Percentiles rank a stretch among this genome's conserved stretches.
Evolutionary conservation across 2,329 filamentous ascomycete genomes (phyloP).

Genomic region (Pseudogymnoascus sp.): DNA sequence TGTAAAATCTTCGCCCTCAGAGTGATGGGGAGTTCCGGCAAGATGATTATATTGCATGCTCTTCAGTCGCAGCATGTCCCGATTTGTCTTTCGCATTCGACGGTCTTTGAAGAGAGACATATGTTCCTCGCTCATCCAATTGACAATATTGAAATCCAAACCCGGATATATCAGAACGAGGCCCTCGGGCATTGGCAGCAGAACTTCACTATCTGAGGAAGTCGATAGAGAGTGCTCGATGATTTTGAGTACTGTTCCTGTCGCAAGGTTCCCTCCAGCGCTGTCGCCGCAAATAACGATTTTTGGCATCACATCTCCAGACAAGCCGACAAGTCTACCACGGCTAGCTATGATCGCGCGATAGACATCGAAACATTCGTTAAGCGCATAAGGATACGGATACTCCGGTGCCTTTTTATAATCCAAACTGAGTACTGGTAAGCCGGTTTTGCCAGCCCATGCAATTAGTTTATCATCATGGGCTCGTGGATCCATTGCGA

Average conservation of each 20-base stretch:
- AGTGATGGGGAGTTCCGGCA: slow-evolving; percentile 75
- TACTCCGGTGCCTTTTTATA: slow-evolving; percentile 83
- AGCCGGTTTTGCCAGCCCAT: slow-evolving; percentile 81
- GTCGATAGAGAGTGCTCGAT: slow-evolving; percentile 56
- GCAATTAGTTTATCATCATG: slow-evolving; percentile 91
- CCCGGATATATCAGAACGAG: slow-evolving; percentile 83
- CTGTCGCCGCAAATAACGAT: slow-evolving; percentile 74
- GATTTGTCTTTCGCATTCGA: slow-evolving; percentile 69
- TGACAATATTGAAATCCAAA: slow-evolving; percentile 94
- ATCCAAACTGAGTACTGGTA: slow-evolving; percentile 87
- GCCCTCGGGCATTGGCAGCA: slow-evolving; percentile 70
- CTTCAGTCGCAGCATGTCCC: slow-evolving; percentile 72
- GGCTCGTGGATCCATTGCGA: slow-evolving; percentile 91
- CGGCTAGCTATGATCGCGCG: slow-evolving; percentile 63
- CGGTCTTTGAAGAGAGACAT: slow-evolving; percentile 89
- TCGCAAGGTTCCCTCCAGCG: slow-evolving; percentile 74
- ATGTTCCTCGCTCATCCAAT: slow-evolving; percentile 98
- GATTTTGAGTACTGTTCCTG: slow-evolving; percentile 81
- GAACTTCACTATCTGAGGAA: slow-evolving; percentile 48
- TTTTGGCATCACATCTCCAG: slow-evolving; percentile 57
- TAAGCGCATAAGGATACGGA: slow-evolving; percentile 78
- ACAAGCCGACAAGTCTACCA: slow-evolving; percentile 71
- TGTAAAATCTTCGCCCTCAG: slow-evolving; percentile 58
- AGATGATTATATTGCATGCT: slow-evolving; percentile 81
- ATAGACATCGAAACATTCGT: slow-evolving; percentile 85